Conservation (phyloP, 495 filamentous ascomycete species). For the Penicillium argentinense region DNA sequence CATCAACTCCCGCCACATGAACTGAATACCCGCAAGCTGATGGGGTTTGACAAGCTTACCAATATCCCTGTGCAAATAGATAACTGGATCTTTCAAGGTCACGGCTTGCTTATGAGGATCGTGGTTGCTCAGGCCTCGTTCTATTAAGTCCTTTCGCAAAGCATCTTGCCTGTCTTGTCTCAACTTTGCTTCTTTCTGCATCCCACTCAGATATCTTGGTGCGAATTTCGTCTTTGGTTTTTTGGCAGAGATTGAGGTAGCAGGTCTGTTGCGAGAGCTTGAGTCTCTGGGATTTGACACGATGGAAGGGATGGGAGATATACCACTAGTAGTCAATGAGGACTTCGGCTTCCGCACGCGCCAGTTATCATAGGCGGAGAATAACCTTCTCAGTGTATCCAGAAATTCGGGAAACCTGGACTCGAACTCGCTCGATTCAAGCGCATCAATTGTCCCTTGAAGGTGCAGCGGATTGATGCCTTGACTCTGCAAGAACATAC, state of each 20-base stretch:
- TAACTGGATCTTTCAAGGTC: conserved; percentile 65
- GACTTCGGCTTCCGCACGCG: neutral
- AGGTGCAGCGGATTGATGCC: neutral
- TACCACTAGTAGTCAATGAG: neutral
- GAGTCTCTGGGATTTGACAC: too few species aligned
- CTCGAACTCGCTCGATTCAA: neutral
- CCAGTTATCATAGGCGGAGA: neutral
- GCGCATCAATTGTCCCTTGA: neutral
- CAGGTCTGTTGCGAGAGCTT: neutral
- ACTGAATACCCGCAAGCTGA: conserved; percentile 72
- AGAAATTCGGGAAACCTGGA: neutral
- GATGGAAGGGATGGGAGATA: neutral
- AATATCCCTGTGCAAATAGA: conserved; percentile 52
- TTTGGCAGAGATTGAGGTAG: neutral
- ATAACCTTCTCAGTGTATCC: neutral
- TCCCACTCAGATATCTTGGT: conserved; percentile 47
- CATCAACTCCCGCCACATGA: conserved; percentile 86
- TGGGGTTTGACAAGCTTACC: conserved; percentile 54
- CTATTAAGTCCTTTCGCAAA: conserved; percentile 44
- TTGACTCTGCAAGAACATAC: conserved; percentile 2
- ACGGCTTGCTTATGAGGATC: conserved; percentile 56
- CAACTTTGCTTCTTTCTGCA: conserved; percentile 41
- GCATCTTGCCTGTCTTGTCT: conserved; percentile 48
- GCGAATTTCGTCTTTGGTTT: conserved; percentile 44
- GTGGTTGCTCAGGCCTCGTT: conserved; percentile 38